Conservation (phyloP, 208 protist species). For the Leishmania guyanensis region DNA sequence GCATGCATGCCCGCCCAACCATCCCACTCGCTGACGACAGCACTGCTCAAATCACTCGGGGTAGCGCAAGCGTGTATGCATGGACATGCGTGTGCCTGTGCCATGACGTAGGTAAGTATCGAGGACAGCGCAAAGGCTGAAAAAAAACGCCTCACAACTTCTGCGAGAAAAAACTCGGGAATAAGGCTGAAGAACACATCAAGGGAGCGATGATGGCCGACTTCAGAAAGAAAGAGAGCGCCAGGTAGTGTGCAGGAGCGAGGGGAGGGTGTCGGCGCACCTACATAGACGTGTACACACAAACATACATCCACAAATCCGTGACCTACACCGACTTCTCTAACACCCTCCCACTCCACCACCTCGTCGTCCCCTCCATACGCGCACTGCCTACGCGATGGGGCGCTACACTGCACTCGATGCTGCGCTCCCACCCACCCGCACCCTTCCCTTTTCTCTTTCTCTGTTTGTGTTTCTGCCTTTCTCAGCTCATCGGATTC, state of each 20-base stretch:
- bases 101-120: neutral
- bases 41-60: neutral
- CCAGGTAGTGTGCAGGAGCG: slow-evolving; percentile 10
- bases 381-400: neutral
- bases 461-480: neutral
- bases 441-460: neutral
- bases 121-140: neutral
- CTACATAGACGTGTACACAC: neutral
- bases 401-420: neutral
- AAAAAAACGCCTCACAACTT: neutral
- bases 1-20: neutral
- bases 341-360: neutral
- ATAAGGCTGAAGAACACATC: neutral
- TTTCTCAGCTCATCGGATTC: neutral
- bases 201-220: neutral
- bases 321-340: neutral
- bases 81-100: neutral
- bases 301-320: neutral
- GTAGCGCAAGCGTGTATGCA: neutral
- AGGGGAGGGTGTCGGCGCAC: slow-evolving; percentile 3
- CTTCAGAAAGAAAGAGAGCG: neutral
- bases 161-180: too few relatives aligned
- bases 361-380: neutral
- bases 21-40: neutral
- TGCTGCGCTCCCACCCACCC: neutral